Evolutionary conservation across 2,329 filamentous ascomycete species (phyloP), one percentile per base, ranked within the genome.

Genomic region (Aspergillus aculeatus): DNA sequence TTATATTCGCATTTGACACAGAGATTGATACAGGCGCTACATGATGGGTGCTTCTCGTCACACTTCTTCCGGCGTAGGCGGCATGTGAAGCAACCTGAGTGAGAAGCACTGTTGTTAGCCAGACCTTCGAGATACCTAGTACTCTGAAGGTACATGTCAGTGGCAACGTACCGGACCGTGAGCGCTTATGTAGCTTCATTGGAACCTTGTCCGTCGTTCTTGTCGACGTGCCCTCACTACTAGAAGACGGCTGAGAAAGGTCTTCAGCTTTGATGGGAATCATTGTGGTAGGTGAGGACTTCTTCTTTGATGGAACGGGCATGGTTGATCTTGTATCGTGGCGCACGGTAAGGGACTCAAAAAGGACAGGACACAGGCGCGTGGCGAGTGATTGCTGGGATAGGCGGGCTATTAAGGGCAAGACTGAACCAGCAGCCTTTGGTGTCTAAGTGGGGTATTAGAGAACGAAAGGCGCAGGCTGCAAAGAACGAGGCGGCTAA

Each of bases 1-100:
- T 96, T 96, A 82, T 98, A 99, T 82, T 98, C 92, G 81, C 95
- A 99, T 71, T 84, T 83, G 59, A 99, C 84, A 56, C 90, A 90
- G 58, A 99, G 88, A 72, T 88, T 84, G 64, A 80, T 82, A 78
- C 86, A 89, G 60, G 86, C 85, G 68, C 81, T 82, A 73, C 87
- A 89, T 53, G 81, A 75, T n/a, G 84, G 82, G 70, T 86, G 87
- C 62, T 81, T 82, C 72, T 89, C 87, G 66, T 89, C 86, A 70
- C 87, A 89, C 80, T 89, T 89, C 80, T 89, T 89, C 65, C 87
- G 76, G 71, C 87, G 83, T 63, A 89, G 75, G 63, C 87, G 83
- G 74, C 87, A 89, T 69, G 85, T 89, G 73, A 86, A 89, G 78
- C 86, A 88, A 58, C 86, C 86, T 88, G 70, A 2, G n/a, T 9